These are phyloP conservation scores for Phytopythium helicoides DNA, from an alignment of 352 stramenopile species.

Conservation along the genomic window DNA sequence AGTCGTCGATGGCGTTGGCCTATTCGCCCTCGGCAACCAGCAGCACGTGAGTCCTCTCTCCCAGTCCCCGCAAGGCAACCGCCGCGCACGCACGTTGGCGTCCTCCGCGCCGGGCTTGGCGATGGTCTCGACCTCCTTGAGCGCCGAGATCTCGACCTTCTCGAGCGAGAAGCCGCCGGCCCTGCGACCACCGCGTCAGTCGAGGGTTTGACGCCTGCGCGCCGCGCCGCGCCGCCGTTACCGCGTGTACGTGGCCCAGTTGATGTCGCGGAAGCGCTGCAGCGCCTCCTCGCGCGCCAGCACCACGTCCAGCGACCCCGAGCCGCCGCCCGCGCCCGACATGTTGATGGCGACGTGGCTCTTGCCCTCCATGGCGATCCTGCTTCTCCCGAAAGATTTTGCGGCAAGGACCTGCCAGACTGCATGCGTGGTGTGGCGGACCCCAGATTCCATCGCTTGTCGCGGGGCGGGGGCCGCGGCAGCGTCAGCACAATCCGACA, in stretches of 20 bases:
- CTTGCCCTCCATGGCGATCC: conserved; percentile 45
- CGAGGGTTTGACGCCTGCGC: too few relatives aligned
- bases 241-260: conserved; percentile 88
- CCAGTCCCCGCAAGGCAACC: background rate
- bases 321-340: conserved; percentile 25
- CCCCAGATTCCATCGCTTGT: background rate
- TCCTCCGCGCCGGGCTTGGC: conserved; percentile 67
- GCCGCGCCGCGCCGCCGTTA: too few relatives aligned
- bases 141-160: conserved; percentile 80
- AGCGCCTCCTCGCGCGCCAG: conserved; percentile 80
- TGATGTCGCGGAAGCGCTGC: conserved; percentile 87
- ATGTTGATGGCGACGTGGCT: conserved; percentile 75
- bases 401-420: too few relatives aligned
- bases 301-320: conserved; percentile 62
- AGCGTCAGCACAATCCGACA: background rate
- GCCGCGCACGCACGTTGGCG: conserved; percentile 36
- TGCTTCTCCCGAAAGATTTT: too few relatives aligned
- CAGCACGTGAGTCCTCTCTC: conserved; percentile 5
- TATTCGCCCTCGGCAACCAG: conserved; percentile 17
- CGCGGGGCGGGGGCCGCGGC: too few relatives aligned
- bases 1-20: conserved; percentile 72
- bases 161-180: conserved; percentile 79
- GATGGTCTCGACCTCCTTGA: conserved; percentile 81
- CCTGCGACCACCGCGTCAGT: conserved; percentile 12
- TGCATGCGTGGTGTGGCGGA: background rate